Evolutionary conservation across 192 early-diverging fungal genomes (phyloP), one percentile per base, ranked within the genome.

Genomic region (Coemansia sp.): DNA sequence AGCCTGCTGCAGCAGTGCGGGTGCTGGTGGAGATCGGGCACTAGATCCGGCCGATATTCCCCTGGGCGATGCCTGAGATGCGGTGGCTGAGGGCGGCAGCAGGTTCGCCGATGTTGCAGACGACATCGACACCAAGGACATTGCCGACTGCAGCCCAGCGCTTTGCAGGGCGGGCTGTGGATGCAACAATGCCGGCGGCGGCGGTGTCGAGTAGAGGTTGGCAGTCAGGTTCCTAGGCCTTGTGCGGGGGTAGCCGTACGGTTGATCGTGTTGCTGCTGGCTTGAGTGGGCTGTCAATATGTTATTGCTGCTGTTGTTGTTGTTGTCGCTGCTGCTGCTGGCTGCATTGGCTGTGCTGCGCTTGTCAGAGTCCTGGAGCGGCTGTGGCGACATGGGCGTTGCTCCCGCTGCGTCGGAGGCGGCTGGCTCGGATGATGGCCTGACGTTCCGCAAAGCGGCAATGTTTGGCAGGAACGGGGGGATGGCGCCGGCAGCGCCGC

Each of bases 401-500:
- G n/a, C n/a, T n/a, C n/a, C n/a, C n/a, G 50, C 53, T 7, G 23
- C n/a, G 15, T 20, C 43, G 2, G 60, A 40, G 6, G 20, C 45
- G 23, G 32, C 32, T 34, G 28, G 17, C 20, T 17, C 25, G 6
- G n/a, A 18, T 38, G 24, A 18, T 15, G 25, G 45, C n/a, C 11
- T 10, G 5, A 10, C 27, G 45, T 18, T 49, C 24, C 41, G 41
- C 17, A 39, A 53, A 20, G 55, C 38, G 28, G 63, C 51, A 24
- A 70, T 63, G 20, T 55, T 70, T n/a, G 67, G 54, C 15, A 63
- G 39, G 7, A 60, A 54, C n/a, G 60, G 67, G 27, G 51, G 58
- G 4, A 70, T 44, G 1, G 53, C 36, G 27, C 55, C 29, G 29
- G 17, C 27, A 37, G 5, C 30, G 30, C 19, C 18, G 14, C 22